Conservation (phyloP, 805 yeast genomes). For the Saccharomycopsis oosterbeekiorum region DNA sequence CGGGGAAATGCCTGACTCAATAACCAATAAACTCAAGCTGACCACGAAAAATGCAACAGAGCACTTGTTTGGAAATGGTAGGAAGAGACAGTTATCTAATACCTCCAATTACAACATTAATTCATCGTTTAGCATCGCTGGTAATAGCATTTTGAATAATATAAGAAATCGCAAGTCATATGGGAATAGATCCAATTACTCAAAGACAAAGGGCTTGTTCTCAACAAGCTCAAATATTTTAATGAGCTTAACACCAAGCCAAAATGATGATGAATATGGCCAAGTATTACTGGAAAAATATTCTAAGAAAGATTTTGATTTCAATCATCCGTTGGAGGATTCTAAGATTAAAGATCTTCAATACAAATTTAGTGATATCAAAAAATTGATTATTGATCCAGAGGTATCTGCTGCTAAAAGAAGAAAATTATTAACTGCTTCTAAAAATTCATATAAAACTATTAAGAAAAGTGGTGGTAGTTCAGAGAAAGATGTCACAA, state of each 20-base stretch:
- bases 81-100: not conserved
- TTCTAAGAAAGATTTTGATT: constrained; percentile 9
- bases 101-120: not conserved
- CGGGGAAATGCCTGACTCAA: constrained; percentile 16
- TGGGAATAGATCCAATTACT: not conserved
- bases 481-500: not conserved
- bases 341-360: not conserved
- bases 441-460: not conserved
- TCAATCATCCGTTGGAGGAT: not conserved
- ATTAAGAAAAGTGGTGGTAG: not conserved
- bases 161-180: constrained; percentile 8
- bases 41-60: not conserved
- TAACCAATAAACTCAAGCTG: constrained; percentile 3
- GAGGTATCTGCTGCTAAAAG: constrained; percentile 35
- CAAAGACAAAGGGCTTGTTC: not conserved
- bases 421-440: constrained; percentile 28
- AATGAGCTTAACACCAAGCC: constrained; percentile 10
- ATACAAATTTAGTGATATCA: constrained; percentile 19
- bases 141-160: constrained; percentile 11
- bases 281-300: constrained; percentile 2
- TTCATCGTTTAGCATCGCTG: not conserved
- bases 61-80: not conserved
- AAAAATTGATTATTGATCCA: constrained; percentile 33
- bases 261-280: constrained; percentile 2
- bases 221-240: not conserved